Evolutionary conservation across 208 protist genomes (phyloP), one percentile per base, ranked within the genome.

Genomic region (Crithidia expoeki): DNA sequence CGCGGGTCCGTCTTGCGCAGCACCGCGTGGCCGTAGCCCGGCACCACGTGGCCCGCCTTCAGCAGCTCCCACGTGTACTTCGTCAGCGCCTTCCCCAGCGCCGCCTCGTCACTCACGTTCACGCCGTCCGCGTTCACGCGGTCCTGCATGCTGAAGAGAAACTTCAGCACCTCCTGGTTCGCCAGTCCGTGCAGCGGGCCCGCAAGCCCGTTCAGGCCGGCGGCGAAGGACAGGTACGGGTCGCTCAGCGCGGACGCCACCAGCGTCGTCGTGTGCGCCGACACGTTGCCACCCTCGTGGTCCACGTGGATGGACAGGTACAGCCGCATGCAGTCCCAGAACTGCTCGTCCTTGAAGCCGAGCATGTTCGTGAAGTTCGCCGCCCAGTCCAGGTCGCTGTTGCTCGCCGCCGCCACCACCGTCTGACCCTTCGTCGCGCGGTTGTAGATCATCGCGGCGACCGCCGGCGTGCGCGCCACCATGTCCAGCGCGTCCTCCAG

Each of bases 1-100:
- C 98, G 96, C 23, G 98, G 98, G 83, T 99, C 98, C 55, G 98
- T 99, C 86, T 98, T 97, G 72, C 98, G 92, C 56, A 99, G 93
- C 28, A 99, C 98, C 50, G 98, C 98, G 83, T 99, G 98, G 68
- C 98, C 97, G 84, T 97, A 99, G 50, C 98, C 98, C 33, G 97
- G 97, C 62, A 99, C 91, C 59, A 98, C 93, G 63, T 83, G 87
- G 56, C 90, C 84, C 33, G 83, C 47, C 27, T 98, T 98, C 64
- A 98, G 91, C 33, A 90, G 84, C 34, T 96, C 84, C 96, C 94
- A 98, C 59, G 93, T 87, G 62, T 88, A 84, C 78, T 98, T 92
- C 34, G 76, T 93, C 50, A 98, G 79, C 34, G 83, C 69, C 50
- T 92, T 88, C 53, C 91, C 72, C 27, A 92, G 79, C 34, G 78